Base-by-base conservation (phyloP, 192 early-diverging fungal species). In the Spizellomyces sp. region DNA sequence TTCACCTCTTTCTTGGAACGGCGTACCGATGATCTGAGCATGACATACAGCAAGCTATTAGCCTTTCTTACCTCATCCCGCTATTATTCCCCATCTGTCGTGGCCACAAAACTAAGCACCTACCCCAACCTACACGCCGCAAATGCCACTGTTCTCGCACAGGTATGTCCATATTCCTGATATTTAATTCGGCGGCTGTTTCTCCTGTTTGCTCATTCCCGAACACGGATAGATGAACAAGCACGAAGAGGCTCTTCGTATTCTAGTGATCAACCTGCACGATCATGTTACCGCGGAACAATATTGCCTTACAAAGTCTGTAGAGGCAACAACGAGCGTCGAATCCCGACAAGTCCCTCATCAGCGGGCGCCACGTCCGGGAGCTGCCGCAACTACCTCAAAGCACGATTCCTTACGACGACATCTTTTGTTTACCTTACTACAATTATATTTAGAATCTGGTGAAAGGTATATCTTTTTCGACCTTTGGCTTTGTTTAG, bases 201-300 rank as follows among this genome's bases (percentile, higher is more conserved):
- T 45, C 2, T 65, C 63, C 7, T 27, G 12, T 45, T 14, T 46
- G 15, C 9, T 45, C 52, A 56, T n/a, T 50, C 15, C 41, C 6
- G 45, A 46, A 10, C 43, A 21, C 12, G 14, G 41, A 47, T 43
- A 65, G 46, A 22, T 54, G 64, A 63, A 21, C 15, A 64, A 76
- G 45, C 70, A 79, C 66, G 58, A 66, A 19, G 43, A 48, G 9
- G 75, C 55, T 4, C 48, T 78, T 21, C 8, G 21, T 10, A n/a
- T 54, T 36, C 57, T 66, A 14, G 69, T 58, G 5, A 60, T 66
- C 6, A 17, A 43, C 36, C 17, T 81, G 4, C n/a, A 66, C 10
- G 80, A 81, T 56, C 36, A 66, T 47, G 50, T 57, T 45, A 65
- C 74, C 27, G 80, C 77, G n/a, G 76, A 81, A 54, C 21, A 19